Evolutionary conservation across 768 basidiomycete species (phyloP).

Genomic region (Kondoa malvinella): DNA sequence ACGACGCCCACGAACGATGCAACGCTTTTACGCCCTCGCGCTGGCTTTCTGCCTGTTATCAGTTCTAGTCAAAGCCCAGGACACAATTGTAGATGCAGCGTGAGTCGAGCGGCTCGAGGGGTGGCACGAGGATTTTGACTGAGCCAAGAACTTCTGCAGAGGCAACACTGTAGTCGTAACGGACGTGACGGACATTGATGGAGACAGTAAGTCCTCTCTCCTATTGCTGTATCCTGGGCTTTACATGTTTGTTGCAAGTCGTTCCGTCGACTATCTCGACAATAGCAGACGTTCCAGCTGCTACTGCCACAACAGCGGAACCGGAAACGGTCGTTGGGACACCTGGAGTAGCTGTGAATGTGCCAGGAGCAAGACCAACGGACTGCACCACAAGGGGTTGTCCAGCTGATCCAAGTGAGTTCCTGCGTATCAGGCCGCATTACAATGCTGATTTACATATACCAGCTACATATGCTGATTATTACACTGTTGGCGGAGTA

Average conservation of each 20-base stretch:
- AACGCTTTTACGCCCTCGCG: neutral
- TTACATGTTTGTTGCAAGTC: neutral
- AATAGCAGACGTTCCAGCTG: neutral
- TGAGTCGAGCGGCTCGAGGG: neutral
- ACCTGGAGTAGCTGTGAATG: no score
- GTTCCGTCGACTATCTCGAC: neutral
- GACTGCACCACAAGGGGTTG: neutral
- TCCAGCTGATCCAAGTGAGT: neutral
- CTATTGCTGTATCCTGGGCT: neutral
- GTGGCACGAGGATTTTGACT: neutral
- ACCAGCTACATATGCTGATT: slow-evolving; percentile 1
- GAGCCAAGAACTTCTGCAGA: neutral
- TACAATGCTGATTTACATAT: neutral
- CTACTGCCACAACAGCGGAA: neutral
- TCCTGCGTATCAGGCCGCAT: neutral
- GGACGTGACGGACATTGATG: neutral
- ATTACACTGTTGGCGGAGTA: neutral
- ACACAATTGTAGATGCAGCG: neutral
- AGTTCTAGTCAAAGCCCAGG: neutral
- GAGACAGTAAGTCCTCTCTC: neutral
- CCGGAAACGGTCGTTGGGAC: no score
- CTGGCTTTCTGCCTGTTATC: neutral
- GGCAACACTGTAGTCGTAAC: slow-evolving; percentile 3
- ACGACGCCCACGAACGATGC: neutral
- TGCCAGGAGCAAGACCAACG: neutral